Conservation (phyloP, 495 filamentous ascomycete genomes). For the Hypoxylon lienhwacheense region DNA sequence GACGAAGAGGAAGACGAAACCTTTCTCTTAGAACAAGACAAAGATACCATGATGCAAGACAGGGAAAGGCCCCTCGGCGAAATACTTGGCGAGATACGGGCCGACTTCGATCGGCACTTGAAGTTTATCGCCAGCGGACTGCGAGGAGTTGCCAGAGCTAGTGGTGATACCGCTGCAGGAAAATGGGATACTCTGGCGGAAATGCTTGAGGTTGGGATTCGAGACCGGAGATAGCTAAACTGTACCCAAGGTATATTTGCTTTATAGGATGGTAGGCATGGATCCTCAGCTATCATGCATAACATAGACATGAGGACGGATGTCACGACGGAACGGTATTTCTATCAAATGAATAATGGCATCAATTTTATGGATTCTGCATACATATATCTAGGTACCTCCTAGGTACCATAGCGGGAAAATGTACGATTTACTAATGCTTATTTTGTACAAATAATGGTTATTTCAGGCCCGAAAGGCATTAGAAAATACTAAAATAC, state of each 20-base stretch:
- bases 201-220: conserved; percentile 57
- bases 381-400: no score
- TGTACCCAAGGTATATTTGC: neutral
- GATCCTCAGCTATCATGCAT: no score
- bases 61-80: conserved; percentile 43
- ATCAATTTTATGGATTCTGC: no score
- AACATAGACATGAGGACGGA: no score
- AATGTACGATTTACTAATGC: no score
- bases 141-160: conserved; percentile 61
- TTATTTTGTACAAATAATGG: no score
- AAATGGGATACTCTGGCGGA: conserved; percentile 64
- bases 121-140: conserved; percentile 59
- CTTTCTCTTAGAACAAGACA: conserved; percentile 36
- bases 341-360: no score
- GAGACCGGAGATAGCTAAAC: conserved; percentile 24
- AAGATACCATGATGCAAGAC: conserved; percentile 32
- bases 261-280: no score
- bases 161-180: conserved; percentile 50
- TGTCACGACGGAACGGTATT: no score
- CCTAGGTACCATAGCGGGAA: no score
- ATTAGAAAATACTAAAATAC: no score
- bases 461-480: no score
- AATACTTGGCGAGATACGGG: conserved; percentile 47
- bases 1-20: conserved; percentile 48
- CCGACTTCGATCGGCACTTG: conserved; percentile 54